Conservation (phyloP, 1,284 basidiomycete genomes). For the Tilletia caries region DNA sequence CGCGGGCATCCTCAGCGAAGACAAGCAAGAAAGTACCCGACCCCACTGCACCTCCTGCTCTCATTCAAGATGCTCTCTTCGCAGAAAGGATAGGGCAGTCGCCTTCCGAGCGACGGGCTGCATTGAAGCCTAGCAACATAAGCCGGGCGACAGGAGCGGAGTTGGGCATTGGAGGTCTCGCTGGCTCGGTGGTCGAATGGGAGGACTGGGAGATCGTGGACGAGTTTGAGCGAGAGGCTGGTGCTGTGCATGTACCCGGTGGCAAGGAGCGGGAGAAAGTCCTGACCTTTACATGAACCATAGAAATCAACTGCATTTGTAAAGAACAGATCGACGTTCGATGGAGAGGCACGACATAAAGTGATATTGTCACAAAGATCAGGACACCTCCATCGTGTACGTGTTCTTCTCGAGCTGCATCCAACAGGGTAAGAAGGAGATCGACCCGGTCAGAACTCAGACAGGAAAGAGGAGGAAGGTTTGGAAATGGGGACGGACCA, state of each 20-base stretch:
- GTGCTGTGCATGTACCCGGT: background rate
- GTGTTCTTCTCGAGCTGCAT: slow-evolving; percentile 12
- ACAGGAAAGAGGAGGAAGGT: background rate
- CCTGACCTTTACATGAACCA: background rate
- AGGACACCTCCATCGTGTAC: background rate
- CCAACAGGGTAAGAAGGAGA: background rate
- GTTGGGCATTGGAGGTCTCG: background rate
- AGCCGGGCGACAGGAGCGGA: background rate
- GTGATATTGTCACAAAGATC: too few species aligned
- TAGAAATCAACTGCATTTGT: too few species aligned
- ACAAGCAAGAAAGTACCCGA: background rate
- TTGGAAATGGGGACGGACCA: background rate
- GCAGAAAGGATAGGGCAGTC: background rate
- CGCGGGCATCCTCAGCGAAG: slow-evolving; percentile 2
- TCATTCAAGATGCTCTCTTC: background rate
- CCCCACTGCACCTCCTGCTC: background rate
- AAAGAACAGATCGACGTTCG: too few species aligned
- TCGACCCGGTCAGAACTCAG: background rate
- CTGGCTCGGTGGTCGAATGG: background rate
- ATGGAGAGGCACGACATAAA: too few species aligned
- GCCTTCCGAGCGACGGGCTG: background rate
- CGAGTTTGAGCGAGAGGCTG: background rate
- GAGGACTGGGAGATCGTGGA: slow-evolving; percentile 9
- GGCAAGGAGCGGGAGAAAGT: slow-evolving; percentile 9
- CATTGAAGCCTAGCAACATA: background rate